Evolutionary conservation across 2,329 filamentous ascomycete genomes (phyloP), one percentile per base, ranked within the genome.

Genomic region (Fusarium graminum): DNA sequence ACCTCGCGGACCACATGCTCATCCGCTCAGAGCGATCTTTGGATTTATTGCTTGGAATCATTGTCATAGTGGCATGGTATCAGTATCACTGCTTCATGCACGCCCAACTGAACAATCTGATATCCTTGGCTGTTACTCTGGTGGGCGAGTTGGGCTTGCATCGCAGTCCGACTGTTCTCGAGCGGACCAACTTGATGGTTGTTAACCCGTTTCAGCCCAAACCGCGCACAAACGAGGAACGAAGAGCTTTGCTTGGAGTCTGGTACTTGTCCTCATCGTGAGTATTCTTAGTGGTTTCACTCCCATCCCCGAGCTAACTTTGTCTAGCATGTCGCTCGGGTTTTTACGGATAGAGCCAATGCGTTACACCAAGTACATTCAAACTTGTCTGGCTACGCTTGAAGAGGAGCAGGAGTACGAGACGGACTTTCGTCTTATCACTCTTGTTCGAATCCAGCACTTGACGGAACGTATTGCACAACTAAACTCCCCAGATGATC

Each of bases 241-340:
- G 81, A 11, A 78, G 85, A n/a, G 78, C 81, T 0, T 75, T 86
- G 1, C 75, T 85, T 1, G 85, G 83, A 0, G 81, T 83, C 3
- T 88, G 85, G 81, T 87, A 85, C 59, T 62, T 87, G 29, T 81
- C 78, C 14, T 86, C 83, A 11, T 79, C 80, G 85, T 87, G 75
- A 70, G 82, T 75, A 13, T 7, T 3, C 3, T 0, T 6, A 1
- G 4, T 1, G 11, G 4, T 4, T 6, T 13, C 3, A 1, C 5
- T 9, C 54, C 51, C 7, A 47, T 14, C 10, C 10, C 17, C 7
- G 19, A 14, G 4, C 45, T 74, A 13, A 74, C 12, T 3, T 12
- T 0, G 36, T n/a, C 17, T n/a, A 83, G 81, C 0, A 73, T 82
- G 28, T 75, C 80, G 0, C 72, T 81, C 3, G 78, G 78, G 2